Conservation (phyloP, 1,284 basidiomycete genomes). For the Albatrellus sp. region DNA sequence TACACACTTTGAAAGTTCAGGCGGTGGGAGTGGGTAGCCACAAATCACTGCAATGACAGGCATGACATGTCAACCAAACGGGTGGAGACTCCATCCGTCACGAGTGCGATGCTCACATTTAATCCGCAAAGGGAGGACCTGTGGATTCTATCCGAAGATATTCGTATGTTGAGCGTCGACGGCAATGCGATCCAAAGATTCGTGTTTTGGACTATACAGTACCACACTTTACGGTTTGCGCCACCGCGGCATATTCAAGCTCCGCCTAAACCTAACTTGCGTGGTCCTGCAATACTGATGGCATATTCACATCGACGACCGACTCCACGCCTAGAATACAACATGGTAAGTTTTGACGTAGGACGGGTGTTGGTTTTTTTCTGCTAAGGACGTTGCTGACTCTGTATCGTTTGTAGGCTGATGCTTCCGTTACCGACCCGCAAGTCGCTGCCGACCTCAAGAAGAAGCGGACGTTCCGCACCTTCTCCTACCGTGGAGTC, state of each 20-base stretch:
- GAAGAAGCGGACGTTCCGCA: slow-evolving; percentile 97
- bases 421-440: slow-evolving; percentile 74
- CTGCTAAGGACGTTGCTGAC: too few relatives aligned
- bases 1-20: slow-evolving; percentile 30
- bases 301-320: neutral
- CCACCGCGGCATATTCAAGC: slow-evolving; percentile 25
- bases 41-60: slow-evolving; percentile 55
- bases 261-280: slow-evolving; percentile 21
- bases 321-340: slow-evolving; percentile 21
- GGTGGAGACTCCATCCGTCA: neutral
- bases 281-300: slow-evolving; percentile 12
- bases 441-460: slow-evolving; percentile 86
- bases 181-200: neutral
- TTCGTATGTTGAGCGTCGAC: slow-evolving; percentile 7
- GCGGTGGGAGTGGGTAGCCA: slow-evolving; percentile 52
- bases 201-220: slow-evolving; percentile 46
- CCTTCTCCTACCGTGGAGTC: slow-evolving; percentile 96
- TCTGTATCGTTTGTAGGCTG: slow-evolving; percentile 54
- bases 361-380: slow-evolving; percentile 11
- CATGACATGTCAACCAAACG: slow-evolving; percentile 1
- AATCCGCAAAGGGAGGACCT: slow-evolving; percentile 81
- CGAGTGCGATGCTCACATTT: slow-evolving; percentile 43
- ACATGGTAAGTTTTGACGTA: slow-evolving; percentile 39
- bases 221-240: slow-evolving; percentile 21
- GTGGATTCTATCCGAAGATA: slow-evolving; percentile 73